Evolutionary conservation across 2,329 filamentous ascomycete genomes (phyloP).

Genomic region (Colletotrichum musae): DNA sequence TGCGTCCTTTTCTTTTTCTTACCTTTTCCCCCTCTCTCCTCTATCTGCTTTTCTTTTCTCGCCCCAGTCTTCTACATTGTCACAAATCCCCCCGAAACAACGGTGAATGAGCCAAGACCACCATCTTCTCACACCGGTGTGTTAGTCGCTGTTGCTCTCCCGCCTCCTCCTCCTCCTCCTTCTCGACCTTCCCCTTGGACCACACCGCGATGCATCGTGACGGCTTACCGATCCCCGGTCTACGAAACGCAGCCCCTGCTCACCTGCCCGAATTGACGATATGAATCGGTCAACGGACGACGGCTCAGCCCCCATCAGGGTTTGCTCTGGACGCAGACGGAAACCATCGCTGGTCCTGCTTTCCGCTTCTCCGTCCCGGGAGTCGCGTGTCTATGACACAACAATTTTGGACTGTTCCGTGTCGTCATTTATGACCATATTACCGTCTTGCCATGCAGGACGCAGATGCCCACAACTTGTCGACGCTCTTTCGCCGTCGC

Average conservation of each 20-base stretch:
- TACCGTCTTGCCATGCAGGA: constrained; percentile 27
- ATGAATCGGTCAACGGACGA: neutral
- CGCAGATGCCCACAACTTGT: constrained; percentile 18
- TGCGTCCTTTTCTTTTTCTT: constrained; percentile 19
- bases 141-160: neutral
- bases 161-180: neutral
- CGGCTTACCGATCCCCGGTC: neutral
- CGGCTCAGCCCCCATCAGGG: neutral
- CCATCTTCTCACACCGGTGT: constrained; percentile 28
- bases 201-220: constrained; percentile 1
- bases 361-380: constrained; percentile 4
- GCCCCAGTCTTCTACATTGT: neutral
- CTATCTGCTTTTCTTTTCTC: constrained; percentile 21
- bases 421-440: constrained; percentile 32
- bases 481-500: constrained; percentile 11
- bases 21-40: constrained; percentile 7
- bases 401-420: neutral
- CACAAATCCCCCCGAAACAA: constrained; percentile 34
- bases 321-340: neutral
- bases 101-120: constrained; percentile 32
- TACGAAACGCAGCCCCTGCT: neutral
- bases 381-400: constrained; percentile 6
- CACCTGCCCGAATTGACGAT: constrained; percentile 4
- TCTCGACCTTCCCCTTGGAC: neutral
- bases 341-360: neutral